Evolutionary conservation across 2,329 filamentous ascomycete species (phyloP), one percentile per base, ranked within the genome.

Genomic region (Ascocoryne sarcoides): DNA sequence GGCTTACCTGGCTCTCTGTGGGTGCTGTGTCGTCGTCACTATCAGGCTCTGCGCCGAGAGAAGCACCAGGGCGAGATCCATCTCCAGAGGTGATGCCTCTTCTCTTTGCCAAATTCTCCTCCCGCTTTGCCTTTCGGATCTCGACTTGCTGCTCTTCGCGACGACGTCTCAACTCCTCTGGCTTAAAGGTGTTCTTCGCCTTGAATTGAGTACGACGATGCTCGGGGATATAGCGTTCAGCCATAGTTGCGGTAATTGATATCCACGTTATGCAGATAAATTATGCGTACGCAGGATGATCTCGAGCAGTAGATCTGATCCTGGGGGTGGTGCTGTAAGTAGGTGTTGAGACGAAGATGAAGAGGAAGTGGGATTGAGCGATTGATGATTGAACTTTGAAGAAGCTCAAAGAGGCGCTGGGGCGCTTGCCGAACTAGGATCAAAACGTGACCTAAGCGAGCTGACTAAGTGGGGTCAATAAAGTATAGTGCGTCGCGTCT

Each of bases 141-240:
- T 98, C 92, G 53, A 98, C 92, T 71, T 96, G 92, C 68, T 95
- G 89, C 70, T 98, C 92, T 66, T 98, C 92, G 63, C 92, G 92
- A 63, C 92, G 92, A 61, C 92, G 89, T 64, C 92, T 87, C 53
- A 98, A 82, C 73, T 98, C 92, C 65, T 98, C 92, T 58, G 90
- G 90, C 79, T 95, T 95, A 76, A 98, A 96, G 60, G 87, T 87
- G 69, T 86, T 90, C 78, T 95, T 95, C 41, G 92, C 92, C 83
- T 98, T 98, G 82, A 95, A 98, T 72, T 95, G 89, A 53, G 87
- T 95, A 63, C 92, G 89, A 66, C 92, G 88, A 75, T 98, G 92
- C 73, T 98, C 92, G 65, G 92, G 92, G 62, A 98, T 98, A 73
- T 95, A 98, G 61, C 92, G 86, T 67, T 98, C 92, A 66, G 92